Base-by-base conservation (phyloP, 2,329 filamentous ascomycete species). In the Colletotrichum theobromicola region DNA sequence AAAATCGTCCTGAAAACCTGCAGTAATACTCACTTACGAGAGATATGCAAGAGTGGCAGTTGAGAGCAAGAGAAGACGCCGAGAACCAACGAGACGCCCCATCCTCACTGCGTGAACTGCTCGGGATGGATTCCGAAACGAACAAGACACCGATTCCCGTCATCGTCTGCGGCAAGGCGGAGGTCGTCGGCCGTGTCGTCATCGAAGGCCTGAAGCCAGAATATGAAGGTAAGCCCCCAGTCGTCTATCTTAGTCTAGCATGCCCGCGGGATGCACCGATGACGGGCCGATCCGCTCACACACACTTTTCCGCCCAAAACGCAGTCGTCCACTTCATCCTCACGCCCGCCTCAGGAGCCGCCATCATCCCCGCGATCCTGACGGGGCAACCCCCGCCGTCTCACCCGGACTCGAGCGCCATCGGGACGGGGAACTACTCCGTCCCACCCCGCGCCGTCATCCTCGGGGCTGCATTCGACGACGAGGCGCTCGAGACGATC, bases 151-250 rank as follows among this genome's bases (percentile, higher is more conserved):
- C 62, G 26, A 70, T 76, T 7, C 79, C 79, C 3, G 68, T 81
- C 37, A 74, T 79, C n/a, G 32, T 80, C 28, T 81, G 79, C 42
- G 79, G 79, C 12, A 76, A 78, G 64, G 76, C 72, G 4, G 79
- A 81, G 61, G 34, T 65, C 10, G 76, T 80, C 28, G 79, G 79
- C 15, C 50, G 58, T 13, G 65, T 70, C 21, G 78, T 80, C 42
- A 78, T 80, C 30, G 72, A 72, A 26, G 77, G 76, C 24, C 66
- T 81, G 30, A 79, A 77, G 64, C 79, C 79, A 5, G 79, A 80
- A 30, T 79, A 77, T 28, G 79, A 80, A 37, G 79, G 79, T 79
- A 13, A 26, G 78, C 21, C 18, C 7, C 50, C 28, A 1, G 26
- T 26, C 58, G 16, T 15, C 37, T 46, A 16, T 18, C n/a, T n/a